These are phyloP conservation scores for Avena atlantica DNA, from an alignment of 176 grass and related monocot genomes.

Conservation along the genomic window DNA sequence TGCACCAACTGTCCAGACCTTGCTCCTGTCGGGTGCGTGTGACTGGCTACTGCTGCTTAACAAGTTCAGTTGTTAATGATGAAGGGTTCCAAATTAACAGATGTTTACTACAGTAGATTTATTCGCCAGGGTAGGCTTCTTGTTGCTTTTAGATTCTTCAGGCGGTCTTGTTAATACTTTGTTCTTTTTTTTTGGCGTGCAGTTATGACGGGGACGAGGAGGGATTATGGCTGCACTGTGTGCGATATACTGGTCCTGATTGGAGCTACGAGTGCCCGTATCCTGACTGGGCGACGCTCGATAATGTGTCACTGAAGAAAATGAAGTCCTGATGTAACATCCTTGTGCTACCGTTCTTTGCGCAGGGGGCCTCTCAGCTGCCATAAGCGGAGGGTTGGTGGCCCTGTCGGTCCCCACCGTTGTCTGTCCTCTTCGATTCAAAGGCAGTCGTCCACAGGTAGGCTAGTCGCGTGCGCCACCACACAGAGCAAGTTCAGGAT, in stretches of 20 bases:
- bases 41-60: conserved; percentile 5
- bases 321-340: conserved; percentile 43
- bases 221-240: conserved; percentile 85
- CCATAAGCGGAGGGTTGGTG: too few species aligned
- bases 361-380: too few species aligned
- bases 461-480: too few species aligned
- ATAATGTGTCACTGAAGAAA: conserved; percentile 42
- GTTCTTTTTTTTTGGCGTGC: conserved; percentile 23
- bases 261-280: conserved; percentile 90
- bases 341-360: too few species aligned
- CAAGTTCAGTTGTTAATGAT: conserved; percentile 13
- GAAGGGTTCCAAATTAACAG: neutral
- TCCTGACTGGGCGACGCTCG: conserved; percentile 76
- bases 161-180: neutral
- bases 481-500: too few species aligned
- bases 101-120: neutral
- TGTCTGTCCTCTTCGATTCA: too few species aligned
- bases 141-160: neutral
- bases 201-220: conserved; percentile 87
- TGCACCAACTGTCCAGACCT: conserved; percentile 95
- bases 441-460: too few species aligned
- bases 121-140: neutral
- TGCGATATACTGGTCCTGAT: conserved; percentile 81
- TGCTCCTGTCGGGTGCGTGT: conserved; percentile 75
- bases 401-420: too few species aligned